Evolutionary conservation across 169 alveolate genomes (phyloP).

Genomic region (Ichthyophthirius multifiliis): DNA sequence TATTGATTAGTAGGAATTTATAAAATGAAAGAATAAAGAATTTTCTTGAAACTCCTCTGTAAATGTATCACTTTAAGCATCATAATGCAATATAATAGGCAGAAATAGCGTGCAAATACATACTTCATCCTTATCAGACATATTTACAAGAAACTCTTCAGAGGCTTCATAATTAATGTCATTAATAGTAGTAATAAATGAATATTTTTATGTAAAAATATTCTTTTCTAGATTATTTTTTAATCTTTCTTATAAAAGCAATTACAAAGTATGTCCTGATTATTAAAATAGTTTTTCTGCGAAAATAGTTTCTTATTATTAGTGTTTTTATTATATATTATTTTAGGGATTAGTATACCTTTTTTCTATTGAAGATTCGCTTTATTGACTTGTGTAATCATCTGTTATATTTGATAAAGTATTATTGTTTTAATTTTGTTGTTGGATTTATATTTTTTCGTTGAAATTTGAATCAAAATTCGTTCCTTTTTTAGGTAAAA

Average conservation of each 20-base stretch:
- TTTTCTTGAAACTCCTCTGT: neutral
- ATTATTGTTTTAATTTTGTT: too few relatives aligned
- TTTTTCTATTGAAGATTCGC: neutral
- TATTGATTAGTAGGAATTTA: neutral
- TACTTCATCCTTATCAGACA: neutral
- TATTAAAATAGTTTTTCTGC: neutral
- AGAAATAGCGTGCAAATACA: neutral
- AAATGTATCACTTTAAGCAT: neutral
- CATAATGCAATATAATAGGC: neutral
- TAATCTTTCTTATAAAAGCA: neutral
- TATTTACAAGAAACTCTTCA: conserved; percentile 4
- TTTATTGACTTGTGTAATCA: neutral
- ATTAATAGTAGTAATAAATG: neutral
- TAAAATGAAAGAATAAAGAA: neutral
- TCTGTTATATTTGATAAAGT: neutral
- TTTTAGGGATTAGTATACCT: neutral
- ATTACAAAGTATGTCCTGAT: neutral
- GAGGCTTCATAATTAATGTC: neutral
- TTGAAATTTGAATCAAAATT: too few relatives aligned
- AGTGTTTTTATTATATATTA: too few relatives aligned
- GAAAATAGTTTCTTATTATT: neutral
- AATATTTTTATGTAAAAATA: neutral
- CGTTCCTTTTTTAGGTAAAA: too few relatives aligned
- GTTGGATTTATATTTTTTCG: too few relatives aligned
- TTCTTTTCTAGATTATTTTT: neutral